Evolutionary conservation across 768 basidiomycete species (phyloP), one percentile per base, ranked within the genome.

Genomic region (Serendipita vermifera): DNA sequence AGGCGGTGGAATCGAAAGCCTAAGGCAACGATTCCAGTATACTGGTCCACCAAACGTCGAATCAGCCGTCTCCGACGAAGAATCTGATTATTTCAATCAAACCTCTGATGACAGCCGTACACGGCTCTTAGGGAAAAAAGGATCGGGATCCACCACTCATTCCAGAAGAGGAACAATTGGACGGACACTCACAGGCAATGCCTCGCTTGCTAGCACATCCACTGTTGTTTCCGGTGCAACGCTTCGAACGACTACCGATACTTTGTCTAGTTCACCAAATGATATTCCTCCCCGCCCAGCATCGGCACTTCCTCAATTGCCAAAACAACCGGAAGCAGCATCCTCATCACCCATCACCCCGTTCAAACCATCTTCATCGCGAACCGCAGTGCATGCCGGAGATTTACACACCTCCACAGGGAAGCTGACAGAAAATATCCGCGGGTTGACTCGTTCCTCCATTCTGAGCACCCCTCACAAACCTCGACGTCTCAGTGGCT

Each of bases 21-120:
- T 99, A 2, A 80, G 96, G 17, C 86, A 92, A 58, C 81, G 90
- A n/a, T 97, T 98, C 63, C 85, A 86, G 61, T 78, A 77, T 22
- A 70, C 75, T 26, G 57, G 60, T 6, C 69, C 69, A 41, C 66
- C 75, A 33, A 22, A 20, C 17, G 24, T 22, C 17, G 57, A 58
- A 33, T 29, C 57, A 40, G 59, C 57, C 15, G 43, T 35, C 20
- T 32, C 46, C 13, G 58, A 59, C 22, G 55, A 46, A 22, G 33
- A 38, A 33, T 54, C 51, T 3, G 59, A 58, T 54, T 59, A 59
- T 38, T 17, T 59, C 24, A 33, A 31, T 26, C 33, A 58, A n/a
- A 20, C 54, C 3, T 51, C 46, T 20, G 46, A 51, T 31, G 46
- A 26, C 9, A 29, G 46, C 32, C 46, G 29, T 31, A 24, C 46